phyloP scores from a whole-genome alignment of 2,329 filamentous ascomycete species.

The Capronia epimyces region DNA sequence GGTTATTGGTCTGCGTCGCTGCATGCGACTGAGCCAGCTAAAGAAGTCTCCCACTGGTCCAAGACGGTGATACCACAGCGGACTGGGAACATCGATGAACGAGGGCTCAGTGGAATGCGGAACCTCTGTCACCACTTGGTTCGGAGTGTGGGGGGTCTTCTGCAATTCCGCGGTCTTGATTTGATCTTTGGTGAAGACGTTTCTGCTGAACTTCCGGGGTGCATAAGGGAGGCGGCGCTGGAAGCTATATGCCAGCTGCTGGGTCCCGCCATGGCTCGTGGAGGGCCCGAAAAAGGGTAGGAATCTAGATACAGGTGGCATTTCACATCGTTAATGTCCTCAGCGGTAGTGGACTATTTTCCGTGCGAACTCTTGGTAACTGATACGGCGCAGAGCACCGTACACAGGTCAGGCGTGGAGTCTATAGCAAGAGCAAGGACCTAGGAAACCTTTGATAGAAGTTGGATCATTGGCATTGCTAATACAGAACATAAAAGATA shows the following conservation, averaged over 20 bases:
- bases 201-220: slow-evolving; percentile 14
- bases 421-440: no score
- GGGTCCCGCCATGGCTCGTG: no score
- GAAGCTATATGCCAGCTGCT: neutral
- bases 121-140: slow-evolving; percentile 22
- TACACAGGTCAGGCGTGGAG: no score
- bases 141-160: slow-evolving; percentile 24
- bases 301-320: no score
- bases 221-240: slow-evolving; percentile 1
- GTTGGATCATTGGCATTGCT: no score
- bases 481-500: no score
- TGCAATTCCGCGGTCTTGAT: slow-evolving; percentile 24
- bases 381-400: no score
- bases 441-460: no score
- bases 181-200: slow-evolving; percentile 20
- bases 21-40: slow-evolving; percentile 47
- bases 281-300: no score
- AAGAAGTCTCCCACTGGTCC: slow-evolving; percentile 29
- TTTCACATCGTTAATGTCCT: no score
- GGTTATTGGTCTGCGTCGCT: slow-evolving; percentile 66
- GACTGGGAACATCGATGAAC: slow-evolving; percentile 24
- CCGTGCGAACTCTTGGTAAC: no score
- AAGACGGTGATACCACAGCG: slow-evolving; percentile 28
- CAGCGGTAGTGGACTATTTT: no score
- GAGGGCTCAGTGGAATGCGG: slow-evolving; percentile 21